phyloP scores from a whole-genome alignment of 2,329 filamentous ascomycete species.

The Ceratocystis huliohia region DNA sequence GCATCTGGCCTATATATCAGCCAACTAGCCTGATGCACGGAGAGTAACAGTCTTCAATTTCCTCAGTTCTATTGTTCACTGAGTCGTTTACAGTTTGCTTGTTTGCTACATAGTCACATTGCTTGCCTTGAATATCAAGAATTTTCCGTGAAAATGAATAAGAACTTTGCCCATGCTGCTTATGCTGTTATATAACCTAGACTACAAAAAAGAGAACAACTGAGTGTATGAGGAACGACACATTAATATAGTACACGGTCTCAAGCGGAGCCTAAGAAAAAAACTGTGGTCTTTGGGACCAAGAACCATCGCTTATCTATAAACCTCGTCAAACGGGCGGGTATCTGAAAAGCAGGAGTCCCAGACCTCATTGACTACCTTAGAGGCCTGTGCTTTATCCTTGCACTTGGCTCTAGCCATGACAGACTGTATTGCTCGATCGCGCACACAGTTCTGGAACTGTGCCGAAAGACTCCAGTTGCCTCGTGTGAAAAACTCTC shows the following conservation, averaged over 20 bases:
- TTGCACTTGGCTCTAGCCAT: conserved; percentile 66
- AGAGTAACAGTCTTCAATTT: not conserved
- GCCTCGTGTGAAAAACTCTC: conserved; percentile 71
- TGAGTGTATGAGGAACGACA: not conserved
- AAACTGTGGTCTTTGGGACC: not conserved
- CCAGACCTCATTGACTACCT: conserved; percentile 95
- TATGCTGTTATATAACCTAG: conserved; percentile 1
- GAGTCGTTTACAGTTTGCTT: not conserved
- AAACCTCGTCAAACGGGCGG: conserved; percentile 92
- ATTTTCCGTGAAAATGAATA: not conserved
- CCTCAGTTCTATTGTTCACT: not conserved
- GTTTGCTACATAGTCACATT: not conserved
- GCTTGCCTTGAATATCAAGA: not conserved
- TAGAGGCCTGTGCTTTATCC: conserved; percentile 72
- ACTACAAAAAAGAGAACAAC: not conserved
- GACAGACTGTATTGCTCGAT: conserved; percentile 68
- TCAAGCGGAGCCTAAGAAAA: conserved; percentile 8
- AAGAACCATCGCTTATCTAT: conserved; percentile 41
- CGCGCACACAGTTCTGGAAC: conserved; percentile 81
- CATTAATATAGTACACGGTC: conserved; percentile 1
- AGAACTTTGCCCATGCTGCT: not conserved
- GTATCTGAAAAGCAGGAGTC: conserved; percentile 93
- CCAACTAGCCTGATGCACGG: too few relatives aligned
- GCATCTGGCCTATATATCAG: not conserved
- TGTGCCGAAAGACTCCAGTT: conserved; percentile 87